Percentiles rank a stretch among this genome's conserved stretches.
Evolutionary conservation across 2,329 filamentous ascomycete species (phyloP).

Genomic region (Alternaria sp.): DNA sequence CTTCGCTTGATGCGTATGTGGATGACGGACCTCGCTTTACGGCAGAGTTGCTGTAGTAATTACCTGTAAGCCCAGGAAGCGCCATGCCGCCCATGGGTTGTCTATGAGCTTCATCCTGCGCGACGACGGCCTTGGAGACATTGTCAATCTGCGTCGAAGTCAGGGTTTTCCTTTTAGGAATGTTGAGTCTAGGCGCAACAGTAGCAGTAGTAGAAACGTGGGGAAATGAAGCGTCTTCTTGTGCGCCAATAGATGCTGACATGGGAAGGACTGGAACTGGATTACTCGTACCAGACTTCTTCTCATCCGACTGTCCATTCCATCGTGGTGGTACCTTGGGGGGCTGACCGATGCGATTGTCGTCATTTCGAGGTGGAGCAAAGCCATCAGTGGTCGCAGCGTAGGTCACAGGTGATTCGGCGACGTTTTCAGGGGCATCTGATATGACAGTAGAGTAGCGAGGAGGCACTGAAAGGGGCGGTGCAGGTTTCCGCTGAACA

Average conservation of each 20-base stretch:
- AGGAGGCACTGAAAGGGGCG: slow-evolving; percentile 52
- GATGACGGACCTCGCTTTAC: slow-evolving; percentile 14
- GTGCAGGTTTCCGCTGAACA: slow-evolving; percentile 55
- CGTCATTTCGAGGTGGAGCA: slow-evolving; percentile 36
- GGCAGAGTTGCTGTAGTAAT: slow-evolving; percentile 12
- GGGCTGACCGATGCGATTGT: slow-evolving; percentile 16
- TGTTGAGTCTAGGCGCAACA: slow-evolving; percentile 48
- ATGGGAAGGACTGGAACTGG: slow-evolving; percentile 30
- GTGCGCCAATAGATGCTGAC: slow-evolving; percentile 24
- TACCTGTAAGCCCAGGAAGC: slow-evolving; percentile 29
- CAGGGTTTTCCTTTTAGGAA: slow-evolving; percentile 57
- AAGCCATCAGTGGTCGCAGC: slow-evolving; percentile 54
- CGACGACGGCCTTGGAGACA: slow-evolving; percentile 38
- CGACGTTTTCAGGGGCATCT: slow-evolving; percentile 46
- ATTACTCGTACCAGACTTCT: slow-evolving; percentile 51
- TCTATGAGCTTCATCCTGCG: slow-evolving; percentile 26
- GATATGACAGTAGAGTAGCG: slow-evolving; percentile 57
- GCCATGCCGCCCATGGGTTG: slow-evolving; percentile 29
- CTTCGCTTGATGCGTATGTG: slow-evolving; percentile 22
- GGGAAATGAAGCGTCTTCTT: slow-evolving; percentile 17
- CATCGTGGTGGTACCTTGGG: slow-evolving; percentile 28
- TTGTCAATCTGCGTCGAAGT: slow-evolving; percentile 54
- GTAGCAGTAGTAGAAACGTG: slow-evolving; percentile 27
- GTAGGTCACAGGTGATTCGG: slow-evolving; percentile 52
- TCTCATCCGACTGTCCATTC: slow-evolving; percentile 40